Percentiles rank a stretch among this genome's conserved stretches.
These are phyloP conservation scores for Paratinospora sagittata DNA, from an alignment of 164 flowering plant species.

Conservation along the genomic window DNA sequence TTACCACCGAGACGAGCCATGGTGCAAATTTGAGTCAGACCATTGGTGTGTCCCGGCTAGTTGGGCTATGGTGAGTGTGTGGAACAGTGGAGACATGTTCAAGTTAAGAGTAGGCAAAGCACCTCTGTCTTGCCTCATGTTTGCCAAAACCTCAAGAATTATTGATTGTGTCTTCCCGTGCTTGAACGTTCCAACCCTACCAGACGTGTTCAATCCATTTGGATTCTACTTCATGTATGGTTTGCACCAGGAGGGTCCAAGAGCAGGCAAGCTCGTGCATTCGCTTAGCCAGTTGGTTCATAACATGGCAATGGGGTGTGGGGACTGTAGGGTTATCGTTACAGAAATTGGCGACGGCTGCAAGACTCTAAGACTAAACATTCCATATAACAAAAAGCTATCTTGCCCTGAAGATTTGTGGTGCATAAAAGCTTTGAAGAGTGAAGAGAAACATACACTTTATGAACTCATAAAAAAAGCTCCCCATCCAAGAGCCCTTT, in stretches of 20 bases:
- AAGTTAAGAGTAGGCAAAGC: conserved; percentile 44
- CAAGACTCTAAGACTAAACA: conserved; percentile 29
- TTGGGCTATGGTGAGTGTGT: conserved; percentile 73
- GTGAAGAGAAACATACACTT: conserved; percentile 12
- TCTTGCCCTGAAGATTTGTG: conserved; percentile 66
- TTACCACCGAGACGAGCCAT: conserved; percentile 20
- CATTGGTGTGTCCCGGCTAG: conserved; percentile 19
- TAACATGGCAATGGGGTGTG: conserved; percentile 38
- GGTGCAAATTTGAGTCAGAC: conserved; percentile 13
- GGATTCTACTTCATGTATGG: conserved; percentile 76
- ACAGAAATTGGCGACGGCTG: conserved; percentile 45
- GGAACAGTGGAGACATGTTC: conserved; percentile 63
- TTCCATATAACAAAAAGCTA: conserved; percentile 54
- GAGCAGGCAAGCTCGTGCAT: conserved; percentile 31
- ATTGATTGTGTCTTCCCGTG: conserved; percentile 39
- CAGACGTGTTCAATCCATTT: conserved; percentile 41
- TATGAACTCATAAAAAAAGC: conserved; percentile 22
- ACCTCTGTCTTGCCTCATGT: conserved; percentile 29
- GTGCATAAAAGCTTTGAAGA: conserved; percentile 51
- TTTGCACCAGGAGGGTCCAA: conserved; percentile 41
- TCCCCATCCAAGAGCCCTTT: conserved; percentile 35
- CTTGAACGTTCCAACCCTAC: conserved; percentile 35
- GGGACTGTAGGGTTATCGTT: conserved; percentile 42
- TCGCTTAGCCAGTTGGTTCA: conserved; percentile 43
- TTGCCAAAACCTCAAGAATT: conserved; percentile 26